Base-by-base conservation (phyloP, 352 stramenopile species). In the Phytophthora sojae region DNA sequence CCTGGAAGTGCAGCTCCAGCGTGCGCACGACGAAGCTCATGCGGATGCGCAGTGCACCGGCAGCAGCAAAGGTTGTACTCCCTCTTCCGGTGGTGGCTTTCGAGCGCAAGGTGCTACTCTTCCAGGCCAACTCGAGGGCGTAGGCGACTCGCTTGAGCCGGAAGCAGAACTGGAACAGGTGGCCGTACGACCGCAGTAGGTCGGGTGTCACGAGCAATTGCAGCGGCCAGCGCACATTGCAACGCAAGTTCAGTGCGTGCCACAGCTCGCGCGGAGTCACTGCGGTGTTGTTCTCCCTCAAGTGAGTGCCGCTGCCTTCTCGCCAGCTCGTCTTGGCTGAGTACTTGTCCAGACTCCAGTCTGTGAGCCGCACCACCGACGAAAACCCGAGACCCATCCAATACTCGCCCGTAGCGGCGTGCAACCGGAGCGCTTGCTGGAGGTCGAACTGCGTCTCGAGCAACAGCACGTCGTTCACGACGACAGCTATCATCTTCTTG, bases 131-230 rank as follows among this genome's bases (percentile, higher is more conserved):
- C 39, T 94, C 86, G 1, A 95, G 73, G 30, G 82, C 88, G 53
- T 92, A 75, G 0, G 83, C 75, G 12, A 92, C 73, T 23, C 88
- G 88, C 57, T 95, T 95, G 47, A 95, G 64, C 2, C 85, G 85
- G 53, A 95, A 92, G 45, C 81, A 91, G 54, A 95, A 92, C 70
- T 92, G 86, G 64, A 94, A 95, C 30, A 95, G 55, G 14, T 89
- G 76, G n/a, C 67, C 70, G 57, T 95, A 95, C 6, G 77, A 86
- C 6, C 78, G 75, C 64, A 93, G 47, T 5, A 89, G 47, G 7
- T 89, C 76, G 14, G 71, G 71, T 7, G 85, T 82, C 15, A 94
- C 74, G 8, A 95, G 76, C 52, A 94, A 37, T 64, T 91, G 88
- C 52, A 95, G 71, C 7, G 87, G 87, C 85, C 87, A 93, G 6